Evolutionary conservation across 2,329 filamentous ascomycete genomes (phyloP), one percentile per base, ranked within the genome.

Genomic region (Stagonosporopsis chrysanthemi): DNA sequence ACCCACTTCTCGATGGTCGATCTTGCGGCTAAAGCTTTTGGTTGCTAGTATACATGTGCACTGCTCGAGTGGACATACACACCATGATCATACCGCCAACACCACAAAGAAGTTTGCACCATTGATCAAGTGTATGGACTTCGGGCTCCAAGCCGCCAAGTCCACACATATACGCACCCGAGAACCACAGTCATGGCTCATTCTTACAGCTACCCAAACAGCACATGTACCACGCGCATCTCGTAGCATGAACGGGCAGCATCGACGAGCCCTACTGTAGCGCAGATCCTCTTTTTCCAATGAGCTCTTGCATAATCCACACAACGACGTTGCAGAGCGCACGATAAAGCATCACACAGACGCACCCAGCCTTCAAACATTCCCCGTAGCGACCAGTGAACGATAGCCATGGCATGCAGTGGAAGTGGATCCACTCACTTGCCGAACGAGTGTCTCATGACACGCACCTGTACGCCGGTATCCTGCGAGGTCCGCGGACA

Each of bases 381-480:
- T 33, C 19, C 14, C 41, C 12, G 33, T 9, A 38, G 11, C 35
- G 23, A 31, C 50, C 29, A 36, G 49, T 49, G 41, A 40, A 48
- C 49, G 29, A 47, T 60, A 52, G 54, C 52, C 39, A 44, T 36
- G 43, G 19, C 40, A 51, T 36, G 49, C 44, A 28, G 55, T 62
- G 58, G 22, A 56, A 57, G 59, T 43, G 28, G 54, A 52, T 44
- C 58, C 42, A 52, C 39, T 58, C 23, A 17, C 42, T 42, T 24
- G 56, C 55, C 46, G 45, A 59, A 49, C 46, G 29, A 59, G 45
- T 49, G 53, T 38, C 48, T 50, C 50, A 63, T 61, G 58, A 67
- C 52, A 58, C 59, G 49, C 58, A 59, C 51, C 36, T 55, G 51
- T 61, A 35, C 51, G 26, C 28, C 43, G 22, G n/a, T 35, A 14